phyloP scores from a whole-genome alignment of 2,329 filamentous ascomycete genomes.

The Nothophoma quercina region DNA sequence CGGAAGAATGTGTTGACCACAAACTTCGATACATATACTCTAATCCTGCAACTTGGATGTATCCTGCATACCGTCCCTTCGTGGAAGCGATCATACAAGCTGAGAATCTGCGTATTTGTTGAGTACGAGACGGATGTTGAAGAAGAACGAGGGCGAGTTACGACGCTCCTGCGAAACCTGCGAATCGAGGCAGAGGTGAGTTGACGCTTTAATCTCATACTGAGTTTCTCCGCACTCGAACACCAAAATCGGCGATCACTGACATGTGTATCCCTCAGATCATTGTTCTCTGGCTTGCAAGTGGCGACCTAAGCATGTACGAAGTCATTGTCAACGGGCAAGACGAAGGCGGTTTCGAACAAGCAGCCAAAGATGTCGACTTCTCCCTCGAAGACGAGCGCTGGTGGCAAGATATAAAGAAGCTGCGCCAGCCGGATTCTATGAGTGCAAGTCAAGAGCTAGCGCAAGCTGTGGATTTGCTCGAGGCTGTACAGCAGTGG shows the following conservation, averaged over 20 bases:
- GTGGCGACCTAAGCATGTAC: conserved; percentile 74
- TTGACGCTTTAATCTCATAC: not conserved
- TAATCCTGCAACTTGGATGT: conserved; percentile 87
- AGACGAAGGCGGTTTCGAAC: conserved; percentile 57
- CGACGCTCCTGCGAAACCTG: conserved; percentile 77
- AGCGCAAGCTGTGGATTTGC: conserved; percentile 54
- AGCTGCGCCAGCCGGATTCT: conserved; percentile 48
- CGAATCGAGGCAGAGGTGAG: conserved; percentile 75
- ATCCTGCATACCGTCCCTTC: conserved; percentile 82
- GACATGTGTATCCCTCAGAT: conserved; percentile 45
- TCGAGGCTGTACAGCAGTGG: conserved; percentile 57
- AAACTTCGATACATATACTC: conserved; percentile 88
- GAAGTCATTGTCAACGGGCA: conserved; percentile 78
- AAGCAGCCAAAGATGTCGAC: conserved; percentile 68
- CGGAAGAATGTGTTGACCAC: conserved; percentile 76
- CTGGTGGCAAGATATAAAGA: conserved; percentile 83
- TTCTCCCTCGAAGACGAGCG: conserved; percentile 73
- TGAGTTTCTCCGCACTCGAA: too few species aligned
- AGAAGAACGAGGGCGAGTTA: conserved; percentile 76
- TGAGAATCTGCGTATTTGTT: conserved; percentile 86
- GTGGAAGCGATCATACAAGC: conserved; percentile 75
- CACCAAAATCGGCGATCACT: not conserved
- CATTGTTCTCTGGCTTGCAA: conserved; percentile 81
- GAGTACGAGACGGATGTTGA: conserved; percentile 86
- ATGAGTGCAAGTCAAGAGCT: conserved; percentile 54